Base-by-base conservation (phyloP, 202 grass and related monocot species). In the Alloteropsis angusta region DNA sequence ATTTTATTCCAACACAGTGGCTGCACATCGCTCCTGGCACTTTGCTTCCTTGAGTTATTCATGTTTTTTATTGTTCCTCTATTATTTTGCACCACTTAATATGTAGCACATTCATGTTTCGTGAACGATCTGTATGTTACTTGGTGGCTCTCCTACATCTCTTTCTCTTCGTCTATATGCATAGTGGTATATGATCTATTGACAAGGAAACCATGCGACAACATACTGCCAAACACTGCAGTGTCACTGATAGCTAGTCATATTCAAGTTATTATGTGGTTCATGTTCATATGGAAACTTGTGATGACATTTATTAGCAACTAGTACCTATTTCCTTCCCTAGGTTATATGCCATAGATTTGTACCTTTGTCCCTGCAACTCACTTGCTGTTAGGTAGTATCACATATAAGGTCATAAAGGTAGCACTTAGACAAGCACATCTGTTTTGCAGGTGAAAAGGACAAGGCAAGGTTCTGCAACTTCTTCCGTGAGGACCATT, bases 401-500 rank as follows among this genome's bases (percentile, higher is more conserved):
- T 15, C 35, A 50, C 19, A 7, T 60, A 57, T n/a, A n/a, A n/a
- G n/a, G n/a, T n/a, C n/a, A n/a, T n/a, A 36, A 36, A 61, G 52
- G 52, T 15, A 32, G 22, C 35, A 71, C 41, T 65, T 75, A 66
- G 13, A 49, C 0, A 3, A 38, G 46, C 14, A 39, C 12, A 73
- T 80, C 46, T 43, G 30, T 74, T 66, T 12, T 84, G 85, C 54
- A 98, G 95, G 60, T 61, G 78, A 87, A 75, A 85, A 85, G 42
- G 87, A 80, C 39, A 87, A 70, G 72, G 43, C 62, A 10, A 59
- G 58, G 39, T 85, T 90, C 39, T 60, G 79, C 68, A 85, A 92
- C 55, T 92, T 90, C 54, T 76, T 82, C 50, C 65, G 88, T 45
- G 89, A 92, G 32, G 71, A 90, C 41, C 82, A 75, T 66, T 76